Evolutionary conservation across 495 filamentous ascomycete species (phyloP), one percentile per base, ranked within the genome.

Genomic region (Penicillium antarcticum): DNA sequence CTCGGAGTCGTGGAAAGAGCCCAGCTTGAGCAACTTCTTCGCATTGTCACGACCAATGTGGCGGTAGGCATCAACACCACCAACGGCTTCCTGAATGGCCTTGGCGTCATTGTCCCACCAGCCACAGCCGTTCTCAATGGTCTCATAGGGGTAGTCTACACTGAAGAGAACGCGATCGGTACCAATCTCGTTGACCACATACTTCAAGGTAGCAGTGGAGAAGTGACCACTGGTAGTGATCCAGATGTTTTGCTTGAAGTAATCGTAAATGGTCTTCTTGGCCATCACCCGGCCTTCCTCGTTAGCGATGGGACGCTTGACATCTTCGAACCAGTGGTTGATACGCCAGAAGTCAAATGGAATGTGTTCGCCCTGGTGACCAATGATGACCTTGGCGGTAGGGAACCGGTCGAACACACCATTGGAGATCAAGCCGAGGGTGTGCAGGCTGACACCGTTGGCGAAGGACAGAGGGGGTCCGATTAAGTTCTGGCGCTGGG

Each of bases 331-430:
- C 78, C 78, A 81, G 63, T 81, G 78, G 31, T 70, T 51, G 24
- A 76, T 74, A 7, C 80, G 68, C 51, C 76, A 74, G 17, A 85
- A 58, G 62, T 80, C 76, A 48, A 79, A 81, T 2, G 80, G 79
- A 9, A 83, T 61, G 52, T 74, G 69, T 63, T 85, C 79, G 11
- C 81, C 80, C 56, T 80, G 65, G 58, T 85, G 80, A 1, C 80
- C 78, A 31, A 84, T 60, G 39, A 84, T 71, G n/a, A 83, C 63
- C 56, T 83, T 79, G 17, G 81, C 50, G 5, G 62, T 68, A 0
- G 79, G 74, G 40, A 55, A 58, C 3, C 67, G 67, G 47, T 67
- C 66, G 41, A 69, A 61, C 11, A 74, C 72, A 12, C 73, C 74
- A 43, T 66, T 68, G 2, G 66, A 69, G 33, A 75, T 61, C 43